Evolutionary conservation across 1,139 yeast species (phyloP), one percentile per base, ranked within the genome.

Genomic region (Zygosaccharomyces pseudobailii): DNA sequence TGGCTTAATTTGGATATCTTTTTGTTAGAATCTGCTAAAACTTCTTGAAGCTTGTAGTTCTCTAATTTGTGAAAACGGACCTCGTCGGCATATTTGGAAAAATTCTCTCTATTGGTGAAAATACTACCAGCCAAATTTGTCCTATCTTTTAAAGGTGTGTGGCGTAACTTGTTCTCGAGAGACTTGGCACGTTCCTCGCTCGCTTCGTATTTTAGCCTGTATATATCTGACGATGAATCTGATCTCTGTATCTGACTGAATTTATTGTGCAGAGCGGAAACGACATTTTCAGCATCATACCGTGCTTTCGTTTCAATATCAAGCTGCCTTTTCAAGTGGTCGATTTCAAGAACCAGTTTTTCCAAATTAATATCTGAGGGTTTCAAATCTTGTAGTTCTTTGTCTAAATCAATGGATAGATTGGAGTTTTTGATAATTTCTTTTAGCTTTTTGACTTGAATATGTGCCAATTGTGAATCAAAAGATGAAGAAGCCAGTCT

Each of bases 401-500:
- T 56, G 35, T 68, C 67, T 21, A 65, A 42, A 41, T 66, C 52
- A 20, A 60, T 46, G 13, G 64, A 56, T 4, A 57, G 45, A 20
- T 65, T 61, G 5, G 67, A 56, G 6, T 58, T 43, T 17, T 45
- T 52, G 10, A 67, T 42, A 2, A 68, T 55, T 37, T 61, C 61
- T 42, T 60, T 67, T 35, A 73, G 44, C 42, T 68, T 71, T 31
- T 67, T 66, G 6, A 75, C 45, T 40, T 71, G 71, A n/a, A 73
- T 71, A 39, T 66, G 67, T 43, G 74, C 55, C 33, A 70, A 74
- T 49, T 78, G 76, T 48, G 73, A 75, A 46, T 76, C 80, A 54
- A 76, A 75, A 3, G 79, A 70, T 42, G 78, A 78, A 6, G 80
- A 72, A 0, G 81, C 81, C 17, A 77, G 56, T 52, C 79, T 67